Conservation (phyloP, 73 alveolate genomes). For the Vitrella brassicaformis region DNA sequence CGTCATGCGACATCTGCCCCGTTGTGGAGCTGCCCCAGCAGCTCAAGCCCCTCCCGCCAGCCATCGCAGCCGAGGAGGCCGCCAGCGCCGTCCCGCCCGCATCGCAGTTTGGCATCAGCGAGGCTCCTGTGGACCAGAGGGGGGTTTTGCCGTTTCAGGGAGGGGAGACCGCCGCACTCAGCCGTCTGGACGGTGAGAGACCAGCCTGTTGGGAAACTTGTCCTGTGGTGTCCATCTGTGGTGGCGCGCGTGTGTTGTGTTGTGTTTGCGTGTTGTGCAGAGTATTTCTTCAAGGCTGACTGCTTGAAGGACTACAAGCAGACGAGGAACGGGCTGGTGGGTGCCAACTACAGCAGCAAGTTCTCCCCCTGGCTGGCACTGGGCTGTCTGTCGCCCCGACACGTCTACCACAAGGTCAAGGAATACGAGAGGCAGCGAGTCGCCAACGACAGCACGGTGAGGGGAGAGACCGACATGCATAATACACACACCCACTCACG, state of each 20-base stretch:
- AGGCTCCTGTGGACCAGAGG: not conserved
- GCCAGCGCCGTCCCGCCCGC: not conserved
- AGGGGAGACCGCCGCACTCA: conserved; percentile 15
- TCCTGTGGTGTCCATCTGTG: not conserved
- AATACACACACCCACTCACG: too few species aligned
- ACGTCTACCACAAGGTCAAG: conserved; percentile 13
- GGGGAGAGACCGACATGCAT: too few species aligned
- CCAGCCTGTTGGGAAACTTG: not conserved
- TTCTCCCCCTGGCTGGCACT: conserved; percentile 10
- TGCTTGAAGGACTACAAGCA: not conserved
- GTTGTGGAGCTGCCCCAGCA: not conserved
- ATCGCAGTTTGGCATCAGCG: not conserved
- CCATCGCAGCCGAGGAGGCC: not conserved
- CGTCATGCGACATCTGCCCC: not conserved
- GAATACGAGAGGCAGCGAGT: conserved; percentile 5
- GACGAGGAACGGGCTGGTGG: not conserved
- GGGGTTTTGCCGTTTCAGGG: conserved; percentile 30
- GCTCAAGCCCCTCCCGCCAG: not conserved
- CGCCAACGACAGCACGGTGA: conserved; percentile 1
- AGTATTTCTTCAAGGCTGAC: not conserved
- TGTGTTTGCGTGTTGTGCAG: not conserved
- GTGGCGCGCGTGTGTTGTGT: not conserved
- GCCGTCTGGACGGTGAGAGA: not conserved
- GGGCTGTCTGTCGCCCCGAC: conserved; percentile 5
- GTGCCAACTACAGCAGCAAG: conserved; percentile 15